Conservation (phyloP, 345 rosid genomes). For the Hibiscus tridactylites region DNA sequence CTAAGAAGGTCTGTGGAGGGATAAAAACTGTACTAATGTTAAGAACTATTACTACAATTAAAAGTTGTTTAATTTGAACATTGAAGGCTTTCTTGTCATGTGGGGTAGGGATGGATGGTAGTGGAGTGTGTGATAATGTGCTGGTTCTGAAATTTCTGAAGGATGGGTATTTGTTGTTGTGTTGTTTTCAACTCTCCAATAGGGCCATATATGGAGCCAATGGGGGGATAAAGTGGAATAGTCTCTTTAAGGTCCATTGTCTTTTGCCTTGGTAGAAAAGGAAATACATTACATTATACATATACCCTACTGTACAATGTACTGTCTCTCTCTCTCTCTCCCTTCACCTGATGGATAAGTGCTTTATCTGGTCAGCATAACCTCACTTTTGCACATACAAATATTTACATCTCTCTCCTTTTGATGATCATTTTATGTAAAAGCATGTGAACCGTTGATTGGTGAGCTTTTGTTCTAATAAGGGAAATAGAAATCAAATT, state of each 20-base stretch:
- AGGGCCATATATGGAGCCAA: slow-evolving; percentile 24
- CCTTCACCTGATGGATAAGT: slow-evolving; percentile 33
- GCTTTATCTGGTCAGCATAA: slow-evolving; percentile 50
- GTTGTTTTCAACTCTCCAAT: slow-evolving; percentile 28
- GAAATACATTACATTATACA: not conserved
- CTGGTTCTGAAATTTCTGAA: slow-evolving; percentile 34
- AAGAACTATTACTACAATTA: not conserved
- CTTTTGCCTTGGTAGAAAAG: slow-evolving; percentile 41
- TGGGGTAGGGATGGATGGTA: slow-evolving; percentile 25
- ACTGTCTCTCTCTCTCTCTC: not conserved
- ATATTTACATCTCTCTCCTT: slow-evolving; percentile 23
- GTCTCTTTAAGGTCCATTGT: slow-evolving; percentile 59
- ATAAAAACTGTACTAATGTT: not conserved
- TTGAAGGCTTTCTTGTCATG: slow-evolving; percentile 15
- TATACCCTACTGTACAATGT: slow-evolving; percentile 7
- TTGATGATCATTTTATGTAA: slow-evolving; percentile 26
- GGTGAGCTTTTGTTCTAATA: slow-evolving; percentile 17
- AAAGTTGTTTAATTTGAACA: not conserved
- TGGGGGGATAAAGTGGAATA: slow-evolving; percentile 52
- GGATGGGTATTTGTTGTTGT: slow-evolving; percentile 22
- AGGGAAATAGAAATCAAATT: not conserved
- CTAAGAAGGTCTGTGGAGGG: not conserved
- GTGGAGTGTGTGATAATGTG: slow-evolving; percentile 29
- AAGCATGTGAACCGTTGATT: slow-evolving; percentile 29
- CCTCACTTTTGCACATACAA: slow-evolving; percentile 18